Evolutionary conservation across 495 filamentous ascomycete species (phyloP).

Genomic region (Aspergillus bertholletiae): DNA sequence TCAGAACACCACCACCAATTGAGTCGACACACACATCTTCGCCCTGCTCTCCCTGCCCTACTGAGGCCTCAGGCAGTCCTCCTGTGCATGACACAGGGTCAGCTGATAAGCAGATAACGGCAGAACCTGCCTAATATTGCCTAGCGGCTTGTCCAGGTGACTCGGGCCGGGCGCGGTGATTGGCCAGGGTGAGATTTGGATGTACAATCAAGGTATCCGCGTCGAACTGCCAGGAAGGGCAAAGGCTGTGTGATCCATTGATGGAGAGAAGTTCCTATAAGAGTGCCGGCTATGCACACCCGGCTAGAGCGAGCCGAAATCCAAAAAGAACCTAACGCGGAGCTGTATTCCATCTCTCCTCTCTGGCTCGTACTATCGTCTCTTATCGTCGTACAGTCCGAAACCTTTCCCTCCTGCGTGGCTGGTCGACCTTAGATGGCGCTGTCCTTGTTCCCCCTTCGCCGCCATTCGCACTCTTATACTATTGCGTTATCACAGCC

Average conservation of each 20-base stretch:
- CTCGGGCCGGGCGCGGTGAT: neutral
- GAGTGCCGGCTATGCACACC: too few species aligned
- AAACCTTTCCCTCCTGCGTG: neutral
- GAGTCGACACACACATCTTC: too few species aligned
- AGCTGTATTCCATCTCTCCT: too few species aligned
- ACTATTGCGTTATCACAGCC: constrained; percentile 38
- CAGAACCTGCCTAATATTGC: constrained; percentile 16
- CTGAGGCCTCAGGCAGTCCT: neutral
- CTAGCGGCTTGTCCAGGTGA: constrained; percentile 4
- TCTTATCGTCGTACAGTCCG: neutral
- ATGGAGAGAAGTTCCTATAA: neutral
- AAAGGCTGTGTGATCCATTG: too few species aligned
- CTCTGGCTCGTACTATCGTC: neutral
- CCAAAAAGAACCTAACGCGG: too few species aligned
- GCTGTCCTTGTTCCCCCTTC: constrained; percentile 31
- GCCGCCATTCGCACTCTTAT: constrained; percentile 35
- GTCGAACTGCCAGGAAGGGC: constrained; percentile 11
- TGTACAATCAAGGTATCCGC: neutral
- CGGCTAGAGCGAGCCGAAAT: too few species aligned
- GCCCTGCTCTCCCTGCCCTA: neutral
- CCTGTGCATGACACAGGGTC: neutral
- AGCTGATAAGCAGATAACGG: constrained; percentile 3
- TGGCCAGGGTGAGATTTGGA: neutral
- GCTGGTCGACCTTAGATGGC: constrained; percentile 31
- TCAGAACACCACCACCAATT: neutral